Evolutionary conservation across 2,329 filamentous ascomycete genomes (phyloP), one percentile per base, ranked within the genome.

Genomic region (Fusarium cicatricum): DNA sequence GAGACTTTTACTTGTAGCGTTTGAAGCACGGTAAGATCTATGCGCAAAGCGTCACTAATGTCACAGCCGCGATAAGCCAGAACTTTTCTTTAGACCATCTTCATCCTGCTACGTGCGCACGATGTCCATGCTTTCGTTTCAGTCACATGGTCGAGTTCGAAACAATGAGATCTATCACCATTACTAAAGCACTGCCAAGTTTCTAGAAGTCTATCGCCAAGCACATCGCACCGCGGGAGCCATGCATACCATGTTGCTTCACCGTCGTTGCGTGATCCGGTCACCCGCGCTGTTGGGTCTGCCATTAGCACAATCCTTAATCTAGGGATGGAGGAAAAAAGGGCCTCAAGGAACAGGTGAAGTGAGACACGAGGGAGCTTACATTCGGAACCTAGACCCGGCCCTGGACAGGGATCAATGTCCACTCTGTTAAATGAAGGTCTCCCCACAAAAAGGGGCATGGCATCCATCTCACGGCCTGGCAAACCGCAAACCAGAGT

Each of bases 361-460:
- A 11, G 31, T 53, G 44, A 46, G 46, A 46, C 29, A 19, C 19
- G 46, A 23, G 36, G n/a, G n/a, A 51, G 26, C 23, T 17, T 28
- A 28, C 23, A 36, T 26, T 52, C 39, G 53, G 46, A 34, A 40
- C 28, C n/a, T 31, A 45, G 53, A 44, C 26, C 32, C 42, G 38
- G 29, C 29, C 9, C 12, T 6, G 9, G 12, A 21, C 49, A 49
- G 43, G 51, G 59, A 40, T 59, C 5, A n/a, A 12, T 37, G 15
- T 42, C 65, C 65, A 67, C 65, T 64, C 64, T 54, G 63, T 66
- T 66, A 58, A 68, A 67, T 67, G 44, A 66, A 32, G 23, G 37
- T 55, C 54, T 56, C 61, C 58, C 61, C 61, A 64, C 57, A 61
- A 40, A 51, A 52, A 64, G 52, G 60, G 60, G 60, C 17, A 23